phyloP scores from a whole-genome alignment of 2,329 filamentous ascomycete genomes.

The Nothophoma quercina region DNA sequence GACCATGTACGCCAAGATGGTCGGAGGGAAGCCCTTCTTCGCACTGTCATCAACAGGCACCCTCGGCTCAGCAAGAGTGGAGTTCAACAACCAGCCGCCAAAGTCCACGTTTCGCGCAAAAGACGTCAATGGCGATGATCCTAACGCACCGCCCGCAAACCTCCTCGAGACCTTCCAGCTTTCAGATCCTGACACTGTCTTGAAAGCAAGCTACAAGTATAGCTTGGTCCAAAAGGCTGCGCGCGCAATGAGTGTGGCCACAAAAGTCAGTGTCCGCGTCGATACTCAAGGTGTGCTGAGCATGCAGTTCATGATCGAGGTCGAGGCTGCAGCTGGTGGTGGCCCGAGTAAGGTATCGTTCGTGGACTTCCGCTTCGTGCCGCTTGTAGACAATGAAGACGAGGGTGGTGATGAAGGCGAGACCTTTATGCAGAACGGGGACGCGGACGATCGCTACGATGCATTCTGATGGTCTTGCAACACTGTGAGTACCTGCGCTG shows the following conservation, averaged over 20 bases:
- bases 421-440: conserved; percentile 25
- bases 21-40: conserved; percentile 66
- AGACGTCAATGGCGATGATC: conserved; percentile 1
- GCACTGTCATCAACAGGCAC: conserved; percentile 72
- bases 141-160: conserved; percentile 20
- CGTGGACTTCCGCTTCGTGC: conserved; percentile 83
- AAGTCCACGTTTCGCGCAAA: conserved; percentile 23
- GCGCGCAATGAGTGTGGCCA: conserved; percentile 91
- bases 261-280: conserved; percentile 88
- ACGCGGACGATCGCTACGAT: background rate
- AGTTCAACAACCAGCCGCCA: conserved; percentile 60
- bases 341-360: conserved; percentile 68
- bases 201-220: conserved; percentile 79
- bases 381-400: conserved; percentile 69
- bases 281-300: conserved; percentile 91
- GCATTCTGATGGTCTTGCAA: conserved; percentile 7
- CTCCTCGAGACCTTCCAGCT: conserved; percentile 80
- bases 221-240: conserved; percentile 82
- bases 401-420: conserved; percentile 35
- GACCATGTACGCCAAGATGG: conserved; percentile 60
- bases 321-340: conserved; percentile 58
- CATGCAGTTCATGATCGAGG: conserved; percentile 94
- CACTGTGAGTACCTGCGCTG: no score
- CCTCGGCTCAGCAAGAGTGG: conserved; percentile 67
- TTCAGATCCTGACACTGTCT: conserved; percentile 30